Conservation (phyloP, 2,329 filamentous ascomycete genomes). For the Helicocarpus griseus region DNA sequence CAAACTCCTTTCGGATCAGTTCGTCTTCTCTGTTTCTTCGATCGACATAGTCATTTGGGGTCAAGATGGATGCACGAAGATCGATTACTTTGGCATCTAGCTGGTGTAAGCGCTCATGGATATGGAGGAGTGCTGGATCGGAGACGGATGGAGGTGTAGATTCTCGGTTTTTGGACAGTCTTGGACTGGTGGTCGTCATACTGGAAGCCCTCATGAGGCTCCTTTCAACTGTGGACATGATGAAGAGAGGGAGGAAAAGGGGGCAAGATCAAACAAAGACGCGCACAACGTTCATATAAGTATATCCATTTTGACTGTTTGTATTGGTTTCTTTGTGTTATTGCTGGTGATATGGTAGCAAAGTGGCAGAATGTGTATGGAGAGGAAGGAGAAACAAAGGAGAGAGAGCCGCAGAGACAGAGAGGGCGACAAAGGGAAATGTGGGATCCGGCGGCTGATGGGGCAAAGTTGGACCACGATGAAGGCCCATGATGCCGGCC, state of each 20-base stretch:
- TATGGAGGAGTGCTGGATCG: slow-evolving; percentile 26
- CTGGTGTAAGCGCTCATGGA: slow-evolving; percentile 30
- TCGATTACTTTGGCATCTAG: slow-evolving; percentile 30
- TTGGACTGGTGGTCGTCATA: slow-evolving; percentile 30
- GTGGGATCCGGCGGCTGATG: background rate
- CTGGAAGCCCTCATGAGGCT: slow-evolving; percentile 27
- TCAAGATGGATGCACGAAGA: slow-evolving; percentile 28
- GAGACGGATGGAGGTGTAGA: slow-evolving; percentile 24
- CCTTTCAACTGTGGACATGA: slow-evolving; percentile 28
- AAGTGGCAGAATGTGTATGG: background rate
- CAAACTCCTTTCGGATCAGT: slow-evolving; percentile 30
- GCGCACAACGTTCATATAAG: background rate
- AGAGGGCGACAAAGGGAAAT: background rate
- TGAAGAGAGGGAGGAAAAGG: slow-evolving; percentile 12
- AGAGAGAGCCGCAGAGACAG: background rate
- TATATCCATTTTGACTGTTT: slow-evolving; percentile 1
- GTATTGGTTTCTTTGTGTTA: background rate
- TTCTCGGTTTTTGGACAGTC: slow-evolving; percentile 26
- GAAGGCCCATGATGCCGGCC: background rate
- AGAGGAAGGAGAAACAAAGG: background rate
- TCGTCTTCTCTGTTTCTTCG: slow-evolving; percentile 31
- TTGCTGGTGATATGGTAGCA: background rate
- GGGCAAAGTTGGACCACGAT: background rate
- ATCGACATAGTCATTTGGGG: slow-evolving; percentile 30
- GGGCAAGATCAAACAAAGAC: background rate